phyloP scores from a whole-genome alignment of 2,329 filamentous ascomycete species.

The Apiospora sp. region DNA sequence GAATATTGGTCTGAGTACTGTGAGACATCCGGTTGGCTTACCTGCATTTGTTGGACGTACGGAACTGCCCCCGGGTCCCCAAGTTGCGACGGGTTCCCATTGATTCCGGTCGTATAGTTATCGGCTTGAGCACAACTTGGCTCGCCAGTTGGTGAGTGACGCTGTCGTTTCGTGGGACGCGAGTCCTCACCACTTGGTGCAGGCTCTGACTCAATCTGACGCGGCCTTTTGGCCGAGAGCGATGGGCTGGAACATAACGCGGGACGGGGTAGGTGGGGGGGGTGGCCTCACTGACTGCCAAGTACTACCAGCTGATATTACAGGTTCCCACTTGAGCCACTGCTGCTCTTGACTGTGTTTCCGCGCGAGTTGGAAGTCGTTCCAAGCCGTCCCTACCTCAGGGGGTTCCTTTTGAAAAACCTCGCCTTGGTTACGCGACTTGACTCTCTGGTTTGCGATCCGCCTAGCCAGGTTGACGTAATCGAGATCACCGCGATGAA shows the following conservation, averaged over 20 bases:
- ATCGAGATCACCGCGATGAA: constrained; percentile 7
- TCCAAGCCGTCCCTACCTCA: neutral
- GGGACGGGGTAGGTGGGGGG: too few relatives aligned
- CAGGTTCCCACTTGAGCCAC: too few relatives aligned
- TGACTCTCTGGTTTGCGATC: neutral
- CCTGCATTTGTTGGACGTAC: neutral
- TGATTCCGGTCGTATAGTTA: neutral
- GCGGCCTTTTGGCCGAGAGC: neutral
- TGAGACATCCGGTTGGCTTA: neutral
- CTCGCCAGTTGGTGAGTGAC: neutral
- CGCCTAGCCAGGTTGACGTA: neutral
- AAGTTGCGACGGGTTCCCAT: neutral
- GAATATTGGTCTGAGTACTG: neutral
- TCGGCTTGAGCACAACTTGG: neutral
- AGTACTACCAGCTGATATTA: too few relatives aligned
- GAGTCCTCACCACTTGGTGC: neutral
- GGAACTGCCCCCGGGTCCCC: neutral
- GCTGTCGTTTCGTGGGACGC: neutral
- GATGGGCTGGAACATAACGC: neutral
- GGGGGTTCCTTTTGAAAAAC: neutral
- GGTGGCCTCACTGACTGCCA: too few relatives aligned
- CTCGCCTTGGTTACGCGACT: too few relatives aligned
- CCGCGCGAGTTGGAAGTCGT: neutral
- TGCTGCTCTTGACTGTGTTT: too few relatives aligned
- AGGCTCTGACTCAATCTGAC: neutral